These are phyloP conservation scores for Spiraea crenata DNA, from an alignment of 331 rosid species.

Conservation along the genomic window DNA sequence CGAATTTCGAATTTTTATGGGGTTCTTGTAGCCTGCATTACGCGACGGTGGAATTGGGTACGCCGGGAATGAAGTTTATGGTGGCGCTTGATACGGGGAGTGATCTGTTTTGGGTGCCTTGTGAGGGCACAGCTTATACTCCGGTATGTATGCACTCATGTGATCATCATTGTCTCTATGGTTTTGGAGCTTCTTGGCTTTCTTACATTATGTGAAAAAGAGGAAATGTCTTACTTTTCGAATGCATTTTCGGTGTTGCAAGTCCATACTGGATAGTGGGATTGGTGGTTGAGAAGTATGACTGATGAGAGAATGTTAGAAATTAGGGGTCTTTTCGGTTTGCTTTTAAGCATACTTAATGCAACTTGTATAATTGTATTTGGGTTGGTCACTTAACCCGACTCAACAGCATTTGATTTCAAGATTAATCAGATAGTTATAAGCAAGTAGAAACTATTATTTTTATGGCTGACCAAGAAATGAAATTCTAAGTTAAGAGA, in stretches of 20 bases:
- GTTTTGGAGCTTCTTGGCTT: not conserved
- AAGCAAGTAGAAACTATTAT: not conserved
- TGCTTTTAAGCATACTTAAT: not conserved
- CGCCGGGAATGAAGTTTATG: conserved; percentile 92
- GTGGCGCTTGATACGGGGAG: conserved; percentile 99
- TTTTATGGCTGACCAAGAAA: not conserved
- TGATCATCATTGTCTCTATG: not conserved
- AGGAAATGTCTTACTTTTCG: not conserved
- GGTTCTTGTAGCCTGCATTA: conserved; percentile 74
- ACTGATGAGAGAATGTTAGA: not conserved
- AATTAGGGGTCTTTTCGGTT: not conserved
- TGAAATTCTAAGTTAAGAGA: not conserved
- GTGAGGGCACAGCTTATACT: conserved; percentile 63
- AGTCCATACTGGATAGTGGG: not conserved
- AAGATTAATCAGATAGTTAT: not conserved
- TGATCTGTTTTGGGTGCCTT: conserved; percentile 93
- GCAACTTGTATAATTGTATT: not conserved
- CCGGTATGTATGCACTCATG: conserved; percentile 48
- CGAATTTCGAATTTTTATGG: not conserved
- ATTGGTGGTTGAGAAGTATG: not conserved
- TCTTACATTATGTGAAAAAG: not conserved
- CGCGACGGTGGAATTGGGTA: conserved; percentile 78
- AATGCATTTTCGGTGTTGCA: too few species aligned
- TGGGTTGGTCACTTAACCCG: not conserved
- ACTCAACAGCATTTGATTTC: not conserved